phyloP scores from a whole-genome alignment of 768 basidiomycete species.

The Mycena latifolia region DNA sequence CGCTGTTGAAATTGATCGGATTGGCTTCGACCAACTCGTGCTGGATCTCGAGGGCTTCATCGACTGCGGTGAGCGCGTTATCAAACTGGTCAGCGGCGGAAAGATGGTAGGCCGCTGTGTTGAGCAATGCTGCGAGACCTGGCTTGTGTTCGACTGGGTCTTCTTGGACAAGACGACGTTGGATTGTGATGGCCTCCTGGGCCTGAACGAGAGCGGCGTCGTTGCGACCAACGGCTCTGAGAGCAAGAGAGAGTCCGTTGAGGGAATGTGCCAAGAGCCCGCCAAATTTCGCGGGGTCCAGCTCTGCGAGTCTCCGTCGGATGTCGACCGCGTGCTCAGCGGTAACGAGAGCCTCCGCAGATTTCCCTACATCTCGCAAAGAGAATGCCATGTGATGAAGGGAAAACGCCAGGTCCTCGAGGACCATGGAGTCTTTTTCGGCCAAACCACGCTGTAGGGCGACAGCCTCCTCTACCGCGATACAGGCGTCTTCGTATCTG shows the following conservation, averaged over 20 bases:
- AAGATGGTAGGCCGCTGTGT: too few relatives aligned
- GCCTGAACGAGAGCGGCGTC: neutral
- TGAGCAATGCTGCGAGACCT: too few relatives aligned
- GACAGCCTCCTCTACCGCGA: neutral
- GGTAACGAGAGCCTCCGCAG: neutral
- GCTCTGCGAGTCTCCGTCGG: neutral
- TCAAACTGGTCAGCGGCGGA: too few relatives aligned
- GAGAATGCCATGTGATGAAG: slow-evolving; percentile 4
- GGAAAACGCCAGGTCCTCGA: neutral
- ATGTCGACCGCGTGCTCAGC: neutral
- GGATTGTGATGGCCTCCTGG: too few relatives aligned
- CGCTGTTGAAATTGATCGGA: neutral
- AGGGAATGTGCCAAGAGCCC: neutral
- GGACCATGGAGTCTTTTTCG: neutral
- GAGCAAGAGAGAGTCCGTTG: neutral
- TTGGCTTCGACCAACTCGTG: neutral
- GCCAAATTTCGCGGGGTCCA: neutral
- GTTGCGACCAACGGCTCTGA: neutral
- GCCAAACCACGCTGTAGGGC: neutral
- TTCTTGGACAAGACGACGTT: too few relatives aligned
- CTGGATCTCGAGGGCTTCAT: too few relatives aligned
- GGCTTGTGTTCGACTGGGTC: too few relatives aligned
- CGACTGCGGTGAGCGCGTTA: too few relatives aligned
- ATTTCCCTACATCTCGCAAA: neutral
- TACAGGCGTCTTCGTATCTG: neutral